Conservation (phyloP, 129 eudicot genomes). For the Deinandra increscens region DNA sequence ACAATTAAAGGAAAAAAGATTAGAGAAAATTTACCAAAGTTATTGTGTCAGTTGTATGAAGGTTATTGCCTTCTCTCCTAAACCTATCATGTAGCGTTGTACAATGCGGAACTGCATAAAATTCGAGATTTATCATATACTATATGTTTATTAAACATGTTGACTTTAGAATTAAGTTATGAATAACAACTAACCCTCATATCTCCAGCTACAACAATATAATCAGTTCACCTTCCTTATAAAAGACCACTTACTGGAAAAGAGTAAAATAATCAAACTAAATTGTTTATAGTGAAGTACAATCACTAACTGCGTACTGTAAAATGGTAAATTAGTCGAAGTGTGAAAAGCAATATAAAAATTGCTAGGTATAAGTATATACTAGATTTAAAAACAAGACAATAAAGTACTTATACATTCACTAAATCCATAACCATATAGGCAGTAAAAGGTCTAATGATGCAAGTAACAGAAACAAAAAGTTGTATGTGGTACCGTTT, state of each 20-base stretch:
- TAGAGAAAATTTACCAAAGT: conserved; percentile 59
- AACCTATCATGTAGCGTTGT: conserved; percentile 89
- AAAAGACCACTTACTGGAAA: conserved; percentile 81
- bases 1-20: neutral
- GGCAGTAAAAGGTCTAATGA: neutral
- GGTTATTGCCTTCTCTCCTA: conserved; percentile 85
- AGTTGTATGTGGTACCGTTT: neutral
- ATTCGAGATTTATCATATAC: neutral
- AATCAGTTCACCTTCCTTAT: conserved; percentile 90
- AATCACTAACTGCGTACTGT: neutral
- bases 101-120: conserved; percentile 63
- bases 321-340: neutral
- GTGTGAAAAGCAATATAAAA: too few species aligned
- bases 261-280: neutral
- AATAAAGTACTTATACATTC: neutral
- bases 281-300: conserved; percentile 6
- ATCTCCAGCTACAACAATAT: conserved; percentile 94
- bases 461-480: neutral
- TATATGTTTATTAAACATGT: neutral
- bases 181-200: conserved; percentile 57
- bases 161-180: neutral
- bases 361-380: too few species aligned
- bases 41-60: conserved; percentile 72
- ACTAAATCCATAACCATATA: neutral
- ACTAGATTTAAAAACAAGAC: neutral